phyloP scores from a whole-genome alignment of 139 green algal species.

The Ulvella scutata region DNA sequence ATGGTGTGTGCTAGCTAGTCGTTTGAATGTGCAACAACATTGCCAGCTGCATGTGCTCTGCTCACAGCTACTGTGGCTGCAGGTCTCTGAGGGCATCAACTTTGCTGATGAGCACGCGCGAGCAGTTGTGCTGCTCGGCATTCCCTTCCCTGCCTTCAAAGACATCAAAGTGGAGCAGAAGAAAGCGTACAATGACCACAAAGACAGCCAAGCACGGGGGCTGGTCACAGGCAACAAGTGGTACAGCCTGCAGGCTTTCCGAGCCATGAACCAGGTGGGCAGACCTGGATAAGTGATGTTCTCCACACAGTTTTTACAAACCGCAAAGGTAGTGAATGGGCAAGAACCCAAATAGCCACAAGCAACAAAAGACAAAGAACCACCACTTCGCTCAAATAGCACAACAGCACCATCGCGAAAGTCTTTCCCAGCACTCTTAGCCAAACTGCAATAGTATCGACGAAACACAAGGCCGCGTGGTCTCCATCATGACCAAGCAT shows the following conservation, averaged over 20 bases:
- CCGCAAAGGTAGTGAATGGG: no score
- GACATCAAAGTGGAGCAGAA: conserved; percentile 43
- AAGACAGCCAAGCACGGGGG: background rate
- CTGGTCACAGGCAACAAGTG: conserved; percentile 44
- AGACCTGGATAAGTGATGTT: no score
- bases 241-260: conserved; percentile 91
- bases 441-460: no score
- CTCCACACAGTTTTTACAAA: no score
- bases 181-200: conserved; percentile 7
- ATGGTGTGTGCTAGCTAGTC: background rate
- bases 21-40: background rate
- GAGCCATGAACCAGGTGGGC: conserved; percentile 73
- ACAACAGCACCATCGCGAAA: no score
- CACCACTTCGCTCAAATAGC: no score
- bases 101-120: conserved; percentile 80
- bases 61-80: background rate
- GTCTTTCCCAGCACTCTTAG: no score
- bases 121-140: conserved; percentile 80
- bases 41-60: background rate
- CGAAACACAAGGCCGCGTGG: no score
- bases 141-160: conserved; percentile 75
- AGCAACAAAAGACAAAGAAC: no score
- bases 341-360: no score
- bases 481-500: no score
- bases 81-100: conserved; percentile 92